phyloP scores from a whole-genome alignment of 495 filamentous ascomycete genomes.

The Aspergillus cavernicola region DNA sequence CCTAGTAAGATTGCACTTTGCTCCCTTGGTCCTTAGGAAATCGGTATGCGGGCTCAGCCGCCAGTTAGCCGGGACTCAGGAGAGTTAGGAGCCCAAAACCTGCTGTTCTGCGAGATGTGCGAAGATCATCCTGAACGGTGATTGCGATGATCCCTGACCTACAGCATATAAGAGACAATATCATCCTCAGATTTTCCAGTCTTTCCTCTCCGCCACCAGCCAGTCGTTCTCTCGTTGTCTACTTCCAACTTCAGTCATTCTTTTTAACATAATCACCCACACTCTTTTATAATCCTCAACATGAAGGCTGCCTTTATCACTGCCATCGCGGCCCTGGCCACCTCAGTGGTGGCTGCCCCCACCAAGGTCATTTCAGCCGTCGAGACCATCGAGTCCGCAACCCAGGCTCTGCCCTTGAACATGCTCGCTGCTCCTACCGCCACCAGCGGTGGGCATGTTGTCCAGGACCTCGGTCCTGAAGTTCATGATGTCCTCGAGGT shows the following conservation, averaged over 20 bases:
- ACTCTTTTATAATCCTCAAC: constrained; percentile 19
- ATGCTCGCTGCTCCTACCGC: constrained; percentile 14
- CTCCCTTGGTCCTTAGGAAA: not conserved
- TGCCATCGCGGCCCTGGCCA: constrained; percentile 31
- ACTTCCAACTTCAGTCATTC: constrained; percentile 32
- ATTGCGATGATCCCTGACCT: not conserved
- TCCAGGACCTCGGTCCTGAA: constrained; percentile 32
- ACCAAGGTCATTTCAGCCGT: constrained; percentile 23
- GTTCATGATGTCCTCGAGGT: constrained; percentile 28
- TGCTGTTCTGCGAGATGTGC: not conserved
- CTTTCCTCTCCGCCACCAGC: constrained; percentile 12
- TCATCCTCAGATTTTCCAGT: not conserved
- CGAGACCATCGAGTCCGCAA: constrained; percentile 14
- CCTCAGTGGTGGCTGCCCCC: constrained; percentile 32
- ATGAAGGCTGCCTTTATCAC: constrained; percentile 39
- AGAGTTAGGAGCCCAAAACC: not conserved
- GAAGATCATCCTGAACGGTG: not conserved
- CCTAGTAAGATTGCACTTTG: not conserved
- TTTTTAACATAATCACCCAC: constrained; percentile 6
- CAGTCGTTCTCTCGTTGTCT: constrained; percentile 19
- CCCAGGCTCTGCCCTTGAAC: constrained; percentile 20
- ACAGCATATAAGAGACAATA: constrained; percentile 14
- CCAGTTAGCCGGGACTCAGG: not conserved
- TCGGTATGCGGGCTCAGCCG: not conserved
- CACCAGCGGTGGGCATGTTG: constrained; percentile 24